Evolutionary conservation across 2,329 filamentous ascomycete genomes (phyloP).

Genomic region (Arthrobotrys musiformis): DNA sequence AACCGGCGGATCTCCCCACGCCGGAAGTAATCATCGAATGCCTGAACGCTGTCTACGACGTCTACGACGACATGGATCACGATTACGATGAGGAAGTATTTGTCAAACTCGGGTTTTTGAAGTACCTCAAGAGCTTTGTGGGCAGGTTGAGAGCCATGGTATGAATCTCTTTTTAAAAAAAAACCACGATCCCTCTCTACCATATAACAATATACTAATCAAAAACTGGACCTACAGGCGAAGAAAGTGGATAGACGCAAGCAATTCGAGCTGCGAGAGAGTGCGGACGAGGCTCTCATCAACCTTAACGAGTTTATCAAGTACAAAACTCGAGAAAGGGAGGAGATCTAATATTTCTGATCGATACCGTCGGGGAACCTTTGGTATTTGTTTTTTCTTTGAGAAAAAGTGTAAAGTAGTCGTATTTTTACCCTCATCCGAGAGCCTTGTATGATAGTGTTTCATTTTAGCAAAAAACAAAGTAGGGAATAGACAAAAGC

Average conservation of each 20-base stretch:
- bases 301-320: conserved; percentile 73
- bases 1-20: conserved; percentile 63
- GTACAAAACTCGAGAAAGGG: conserved; percentile 72
- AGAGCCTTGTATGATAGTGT: neutral
- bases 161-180: conserved; percentile 6
- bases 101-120: conserved; percentile 71
- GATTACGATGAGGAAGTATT: conserved; percentile 73
- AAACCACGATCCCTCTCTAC: no score
- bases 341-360: neutral
- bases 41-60: conserved; percentile 74
- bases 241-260: conserved; percentile 73
- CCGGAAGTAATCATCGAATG: conserved; percentile 72
- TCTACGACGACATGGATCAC: conserved; percentile 72
- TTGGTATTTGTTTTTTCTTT: no score
- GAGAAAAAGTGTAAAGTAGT: neutral
- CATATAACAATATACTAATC: conserved; percentile 1
- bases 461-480: neutral
- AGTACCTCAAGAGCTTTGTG: conserved; percentile 69
- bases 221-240: conserved; percentile 37
- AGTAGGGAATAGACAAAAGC: conserved; percentile 51
- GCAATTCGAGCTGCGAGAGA: conserved; percentile 68
- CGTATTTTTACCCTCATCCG: neutral
- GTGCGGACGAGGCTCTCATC: conserved; percentile 71
- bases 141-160: conserved; percentile 70
- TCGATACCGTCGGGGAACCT: no score